phyloP scores from a whole-genome alignment of 1,284 basidiomycete species.

The Bondarzewia mesenterica region DNA sequence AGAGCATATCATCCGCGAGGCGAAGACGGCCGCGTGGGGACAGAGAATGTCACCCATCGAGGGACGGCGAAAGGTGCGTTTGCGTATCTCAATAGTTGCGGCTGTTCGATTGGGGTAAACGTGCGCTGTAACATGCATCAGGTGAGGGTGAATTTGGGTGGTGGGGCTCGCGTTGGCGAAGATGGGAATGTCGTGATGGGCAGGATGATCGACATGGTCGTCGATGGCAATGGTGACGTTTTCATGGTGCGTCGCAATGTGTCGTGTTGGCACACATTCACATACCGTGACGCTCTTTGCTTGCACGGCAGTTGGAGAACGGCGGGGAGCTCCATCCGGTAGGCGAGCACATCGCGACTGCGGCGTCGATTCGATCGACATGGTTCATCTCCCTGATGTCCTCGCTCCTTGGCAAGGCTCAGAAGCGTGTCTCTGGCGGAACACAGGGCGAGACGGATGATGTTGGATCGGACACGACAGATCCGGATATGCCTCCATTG shows the following conservation, averaged over 20 bases:
- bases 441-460: conserved; percentile 21
- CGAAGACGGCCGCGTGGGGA: conserved; percentile 69
- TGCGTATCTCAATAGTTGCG: no score
- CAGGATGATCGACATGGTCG: conserved; percentile 67
- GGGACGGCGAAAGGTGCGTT: conserved; percentile 57
- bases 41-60: conserved; percentile 51
- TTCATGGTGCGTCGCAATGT: conserved; percentile 51
- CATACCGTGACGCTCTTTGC: neutral
- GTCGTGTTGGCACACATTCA: no score
- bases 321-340: conserved; percentile 48
- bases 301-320: conserved; percentile 22
- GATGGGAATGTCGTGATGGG: conserved; percentile 43
- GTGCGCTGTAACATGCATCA: no score
- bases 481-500: conserved; percentile 24
- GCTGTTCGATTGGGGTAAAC: no score
- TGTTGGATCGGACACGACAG: conserved; percentile 21
- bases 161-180: conserved; percentile 40
- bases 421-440: conserved; percentile 16
- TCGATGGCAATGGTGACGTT: conserved; percentile 54
- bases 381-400: conserved; percentile 40
- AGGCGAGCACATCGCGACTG: conserved; percentile 36
- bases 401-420: conserved; percentile 25
- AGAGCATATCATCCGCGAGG: conserved; percentile 54
- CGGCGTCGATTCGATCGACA: conserved; percentile 39
- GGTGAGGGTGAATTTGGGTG: conserved; percentile 66